Conservation (phyloP, 2,329 filamentous ascomycete genomes). For the Aspergillus versicolor region DNA sequence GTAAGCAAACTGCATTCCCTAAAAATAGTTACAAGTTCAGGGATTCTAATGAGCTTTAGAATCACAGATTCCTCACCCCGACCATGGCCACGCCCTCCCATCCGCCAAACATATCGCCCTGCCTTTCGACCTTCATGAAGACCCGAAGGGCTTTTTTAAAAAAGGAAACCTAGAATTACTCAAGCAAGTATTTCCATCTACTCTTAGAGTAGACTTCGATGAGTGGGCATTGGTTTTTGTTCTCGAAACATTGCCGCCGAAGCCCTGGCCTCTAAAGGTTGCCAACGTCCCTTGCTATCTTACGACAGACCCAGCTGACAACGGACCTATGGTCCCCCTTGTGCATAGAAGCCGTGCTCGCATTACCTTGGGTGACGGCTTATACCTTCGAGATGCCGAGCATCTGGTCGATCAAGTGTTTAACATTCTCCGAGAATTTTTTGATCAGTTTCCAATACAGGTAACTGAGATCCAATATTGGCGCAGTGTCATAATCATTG, state of each 20-base stretch:
- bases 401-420: slow-evolving; percentile 6
- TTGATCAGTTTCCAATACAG: slow-evolving; percentile 2
- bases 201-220: slow-evolving; percentile 2
- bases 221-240: not conserved
- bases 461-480: slow-evolving; percentile 19
- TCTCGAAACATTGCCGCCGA: slow-evolving; percentile 4
- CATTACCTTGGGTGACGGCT: not conserved
- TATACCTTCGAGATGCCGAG: slow-evolving; percentile 9
- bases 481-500: slow-evolving; percentile 14
- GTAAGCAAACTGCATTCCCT: too few species aligned
- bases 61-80: too few species aligned
- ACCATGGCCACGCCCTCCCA: too few species aligned
- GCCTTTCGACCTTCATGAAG: too few species aligned
- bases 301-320: slow-evolving; percentile 3
- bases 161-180: too few species aligned
- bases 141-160: too few species aligned
- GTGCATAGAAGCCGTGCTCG: slow-evolving; percentile 4
- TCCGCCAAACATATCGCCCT: too few species aligned
- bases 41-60: too few species aligned
- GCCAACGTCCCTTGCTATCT: slow-evolving; percentile 13
- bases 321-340: not conserved
- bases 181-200: not conserved
- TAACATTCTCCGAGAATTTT: slow-evolving; percentile 12
- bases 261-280: slow-evolving; percentile 8
- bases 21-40: too few species aligned